phyloP scores from a whole-genome alignment of 108 stramenopile species.

The Cyclotella kingstonii region DNA sequence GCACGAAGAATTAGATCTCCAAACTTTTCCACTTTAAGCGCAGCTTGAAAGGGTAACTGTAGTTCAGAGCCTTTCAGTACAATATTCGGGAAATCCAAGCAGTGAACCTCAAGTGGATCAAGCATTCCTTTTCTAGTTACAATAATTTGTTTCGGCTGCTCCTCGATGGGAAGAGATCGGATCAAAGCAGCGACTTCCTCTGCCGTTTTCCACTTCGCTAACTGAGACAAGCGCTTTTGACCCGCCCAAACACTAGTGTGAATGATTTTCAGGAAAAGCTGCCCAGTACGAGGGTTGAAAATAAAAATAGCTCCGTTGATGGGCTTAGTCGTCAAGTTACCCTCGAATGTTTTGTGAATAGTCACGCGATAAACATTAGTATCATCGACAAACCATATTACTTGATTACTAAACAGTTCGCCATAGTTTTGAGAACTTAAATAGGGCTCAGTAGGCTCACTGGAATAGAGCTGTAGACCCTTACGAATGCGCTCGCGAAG shows the following conservation, averaged over 20 bases:
- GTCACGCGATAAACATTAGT: slow-evolving; percentile 99
- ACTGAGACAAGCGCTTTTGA: slow-evolving; percentile 98
- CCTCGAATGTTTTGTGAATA: slow-evolving; percentile 99
- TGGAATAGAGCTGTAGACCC: slow-evolving; percentile 97
- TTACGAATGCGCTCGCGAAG: slow-evolving; percentile 99
- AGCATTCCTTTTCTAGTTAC: slow-evolving; percentile 99
- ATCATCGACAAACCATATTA: slow-evolving; percentile 99
- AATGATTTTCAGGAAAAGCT: slow-evolving; percentile 98
- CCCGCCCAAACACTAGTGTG: slow-evolving; percentile 99
- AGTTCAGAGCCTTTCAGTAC: slow-evolving; percentile 98
- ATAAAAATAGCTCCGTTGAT: slow-evolving; percentile 99
- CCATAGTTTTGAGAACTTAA: slow-evolving; percentile 98
- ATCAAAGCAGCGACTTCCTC: slow-evolving; percentile 99
- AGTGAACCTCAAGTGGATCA: slow-evolving; percentile 98
- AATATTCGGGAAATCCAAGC: slow-evolving; percentile 98
- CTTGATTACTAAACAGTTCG: slow-evolving; percentile 97
- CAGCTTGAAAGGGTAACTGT: slow-evolving; percentile 98
- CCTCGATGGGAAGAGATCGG: slow-evolving; percentile 96
- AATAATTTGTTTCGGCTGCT: slow-evolving; percentile 99
- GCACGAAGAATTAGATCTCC: slow-evolving; percentile 97
- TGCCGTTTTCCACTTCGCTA: slow-evolving; percentile 99
- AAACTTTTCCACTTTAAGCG: slow-evolving; percentile 98
- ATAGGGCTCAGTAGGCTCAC: slow-evolving; percentile 99
- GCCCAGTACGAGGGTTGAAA: slow-evolving; percentile 98
- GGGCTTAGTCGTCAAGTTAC: slow-evolving; percentile 98